Evolutionary conservation across 805 yeast genomes (phyloP), one percentile per base, ranked within the genome.

Genomic region (Candida dajiaensis): DNA sequence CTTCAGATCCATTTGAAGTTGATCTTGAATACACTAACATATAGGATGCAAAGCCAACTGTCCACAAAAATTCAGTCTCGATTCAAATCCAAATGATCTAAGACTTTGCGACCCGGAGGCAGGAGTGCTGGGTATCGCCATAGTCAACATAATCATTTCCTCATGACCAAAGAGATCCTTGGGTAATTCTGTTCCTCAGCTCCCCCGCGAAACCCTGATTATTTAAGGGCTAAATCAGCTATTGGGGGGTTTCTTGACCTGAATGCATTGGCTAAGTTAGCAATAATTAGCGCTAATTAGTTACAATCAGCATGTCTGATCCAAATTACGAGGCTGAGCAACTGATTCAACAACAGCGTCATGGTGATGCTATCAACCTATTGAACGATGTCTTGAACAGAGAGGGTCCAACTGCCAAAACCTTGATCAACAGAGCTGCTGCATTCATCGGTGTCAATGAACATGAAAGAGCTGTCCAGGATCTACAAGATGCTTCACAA

Each of bases 371-470:
- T 1, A 26, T 47, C 19, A n/a, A 33, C 12, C 8, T 33, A 9
- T 35, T 45, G 10, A 31, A 35, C 11, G 26, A 43, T 12, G 29
- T 41, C 4, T 18, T 45, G 12, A 22, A 37, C 16, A 41, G 35
- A 23, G 16, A 40, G 5, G 57, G 59, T n/a, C 52, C 52, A 15
- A 40, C 50, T 4, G 43, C 57, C 5, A 48, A 54, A 12, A 44
- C 54, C 1, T 38, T 56, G 26, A 59, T 58, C 47, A 56, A 50
- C 42, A 51, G 59, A 38, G 61, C 63, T 1, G 40, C 41, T 9
- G 54, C 55, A 6, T 50, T 50, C 20, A 38, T 56, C 12, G 38
- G 51, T 20, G 21, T 48, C 12, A 48, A 52, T 4, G 45, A 56
- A 26, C 54, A 48, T 19, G 50, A 56, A 29, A 45, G 47, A 38